These are phyloP conservation scores for Uncinocarpus reesii DNA, from an alignment of 2,329 filamentous ascomycete species.

Conservation along the genomic window DNA sequence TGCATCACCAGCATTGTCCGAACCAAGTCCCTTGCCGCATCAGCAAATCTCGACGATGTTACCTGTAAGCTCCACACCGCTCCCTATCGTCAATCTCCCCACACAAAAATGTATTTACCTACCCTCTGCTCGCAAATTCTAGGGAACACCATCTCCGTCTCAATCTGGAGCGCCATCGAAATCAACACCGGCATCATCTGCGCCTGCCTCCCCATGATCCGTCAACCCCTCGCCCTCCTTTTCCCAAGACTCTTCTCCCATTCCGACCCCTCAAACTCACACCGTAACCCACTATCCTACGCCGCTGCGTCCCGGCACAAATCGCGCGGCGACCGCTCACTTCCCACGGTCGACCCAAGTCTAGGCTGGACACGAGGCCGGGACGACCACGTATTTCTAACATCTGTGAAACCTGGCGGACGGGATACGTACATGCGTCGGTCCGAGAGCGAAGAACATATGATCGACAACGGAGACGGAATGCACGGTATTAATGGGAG, in stretches of 20 bases:
- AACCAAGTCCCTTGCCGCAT: slow-evolving; percentile 24
- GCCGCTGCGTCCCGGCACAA: neutral
- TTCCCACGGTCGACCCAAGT: neutral
- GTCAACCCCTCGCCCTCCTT: slow-evolving; percentile 22
- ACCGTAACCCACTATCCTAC: slow-evolving; percentile 1
- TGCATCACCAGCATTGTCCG: slow-evolving; percentile 22
- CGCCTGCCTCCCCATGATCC: slow-evolving; percentile 32
- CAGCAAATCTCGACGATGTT: slow-evolving; percentile 13
- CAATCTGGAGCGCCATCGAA: slow-evolving; percentile 33
- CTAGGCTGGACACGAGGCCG: neutral
- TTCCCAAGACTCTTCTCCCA: slow-evolving; percentile 17
- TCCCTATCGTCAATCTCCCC: neutral
- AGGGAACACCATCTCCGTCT: slow-evolving; percentile 25
- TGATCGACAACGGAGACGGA: too few relatives aligned
- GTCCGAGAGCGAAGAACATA: slow-evolving; percentile 9
- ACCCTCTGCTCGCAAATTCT: neutral
- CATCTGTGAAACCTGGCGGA: slow-evolving; percentile 8
- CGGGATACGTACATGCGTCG: slow-evolving; percentile 5
- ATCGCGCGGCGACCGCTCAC: slow-evolving; percentile 6
- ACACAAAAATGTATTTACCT: neutral
- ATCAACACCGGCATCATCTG: slow-evolving; percentile 30
- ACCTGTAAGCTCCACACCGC: slow-evolving; percentile 11
- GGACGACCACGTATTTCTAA: slow-evolving; percentile 3
- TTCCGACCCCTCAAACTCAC: slow-evolving; percentile 6
- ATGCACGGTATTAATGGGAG: neutral